Evolutionary conservation across 2,329 filamentous ascomycete genomes (phyloP), one percentile per base, ranked within the genome.

Genomic region (Exophiala lecanii-corni): DNA sequence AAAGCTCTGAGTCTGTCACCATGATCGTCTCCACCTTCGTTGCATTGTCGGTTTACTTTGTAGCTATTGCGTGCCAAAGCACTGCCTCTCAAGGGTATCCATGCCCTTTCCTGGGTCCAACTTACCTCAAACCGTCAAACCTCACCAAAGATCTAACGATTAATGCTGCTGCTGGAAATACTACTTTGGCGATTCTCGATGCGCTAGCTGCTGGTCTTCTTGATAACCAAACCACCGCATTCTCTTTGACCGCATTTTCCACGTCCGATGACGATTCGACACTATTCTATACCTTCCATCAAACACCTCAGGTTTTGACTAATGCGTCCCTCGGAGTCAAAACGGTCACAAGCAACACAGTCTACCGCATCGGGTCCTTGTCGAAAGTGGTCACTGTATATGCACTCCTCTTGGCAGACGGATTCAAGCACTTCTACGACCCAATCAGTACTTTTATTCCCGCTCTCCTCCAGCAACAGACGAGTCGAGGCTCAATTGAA

Each of bases 351-450:
- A 59, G 59, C 5, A 56, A 72, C 43, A 69, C 64, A 0, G 60
- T 72, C 2, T 71, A 69, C 49, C 63, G 69, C 7, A 57, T 70
- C 12, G 67, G 62, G 1, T 71, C 68, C 36, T 40, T 67, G 19
- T 69, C 66, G 1, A 72, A 72, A 45, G 43, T 70, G 13, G 66
- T 64, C 50, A 69, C 68, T 0, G 60, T 67, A 13, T 59, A 65
- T 16, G 33, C 62, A 0, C 57, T 64, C 9, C 47, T 69, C 13
- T 55, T 63, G 9, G 58, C 56, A 34, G 47, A 37, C 3, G 57
- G 57, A 4, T 39, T 52, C 9, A 41, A 40, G 12, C 30, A 39
- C 10, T 57, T 58, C 20, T 17, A 53, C 4, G 49, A 58, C 17
- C 56, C 54, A 1, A 38, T 62, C 12, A 41, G 45, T 2, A 50